Base-by-base conservation (phyloP, 306 rosid species). In the Vigna trinervia region DNA sequence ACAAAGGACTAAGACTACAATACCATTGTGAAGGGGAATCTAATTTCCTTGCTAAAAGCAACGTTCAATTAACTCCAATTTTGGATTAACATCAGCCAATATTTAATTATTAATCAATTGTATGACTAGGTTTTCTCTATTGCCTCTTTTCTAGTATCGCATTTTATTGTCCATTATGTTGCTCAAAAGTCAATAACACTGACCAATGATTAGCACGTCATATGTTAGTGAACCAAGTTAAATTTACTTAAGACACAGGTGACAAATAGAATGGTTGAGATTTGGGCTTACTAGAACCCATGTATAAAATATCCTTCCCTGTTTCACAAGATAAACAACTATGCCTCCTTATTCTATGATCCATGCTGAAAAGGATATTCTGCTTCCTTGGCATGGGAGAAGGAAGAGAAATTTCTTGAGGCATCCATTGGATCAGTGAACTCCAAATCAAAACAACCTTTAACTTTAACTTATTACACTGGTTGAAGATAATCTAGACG, bases 281-380 rank as follows among this genome's bases (percentile, higher is more conserved):
- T 54, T 64, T 39, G 23, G 74, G 28, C 34, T 12, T 36, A 72
- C 22, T 54, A 12, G 76, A 53, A 39, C 15, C 36, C 80, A 52
- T 77, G 4, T 64, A 23, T 5, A 34, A 14, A 76, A 65, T 22
- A 26, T 23, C 17, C 48, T 57, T 52, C 76, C 30, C 51, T 32
- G n/a, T 15, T 62, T 68, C 74, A 80, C 60, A 73, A 73, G 45
- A 67, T 32, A 64, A 73, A 56, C 32, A 67, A 56, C 4, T 23
- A 8, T 46, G 45, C 8, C 54, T 34, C 22, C 51, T 61, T 6
- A 43, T 30, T 61, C 58, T 78, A 38, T 36, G 4, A 17, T 63
- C 45, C 43, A 30, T 54, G 5, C 13, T 28, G 17, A 52, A 71
- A 64, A 77, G 30, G 15, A 72, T 36, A 57, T 8, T 57, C 57